A percentile compares a stretch with the other conserved stretches of the same genome.
Evolutionary conservation across 495 filamentous ascomycete genomes (phyloP).

Genomic region (Talaromyces adpressus): DNA sequence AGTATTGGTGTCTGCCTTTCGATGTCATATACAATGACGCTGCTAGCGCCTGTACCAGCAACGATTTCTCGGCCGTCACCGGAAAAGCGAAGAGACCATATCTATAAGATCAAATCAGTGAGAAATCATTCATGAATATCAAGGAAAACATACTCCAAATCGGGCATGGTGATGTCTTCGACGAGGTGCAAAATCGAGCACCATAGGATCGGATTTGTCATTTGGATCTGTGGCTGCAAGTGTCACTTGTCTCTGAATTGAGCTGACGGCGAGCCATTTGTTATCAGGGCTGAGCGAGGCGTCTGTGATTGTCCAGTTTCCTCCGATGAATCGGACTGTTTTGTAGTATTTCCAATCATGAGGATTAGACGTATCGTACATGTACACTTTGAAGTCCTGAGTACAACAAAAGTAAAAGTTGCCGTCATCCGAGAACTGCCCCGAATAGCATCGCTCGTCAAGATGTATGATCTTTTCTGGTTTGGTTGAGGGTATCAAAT

Average conservation of each 20-base stretch:
- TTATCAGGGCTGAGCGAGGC: constrained; percentile 90
- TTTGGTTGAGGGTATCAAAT: constrained; percentile 61
- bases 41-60: constrained; percentile 71
- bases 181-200: constrained; percentile 60
- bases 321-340: constrained; percentile 70
- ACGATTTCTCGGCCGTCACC: constrained; percentile 89
- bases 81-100: constrained; percentile 90
- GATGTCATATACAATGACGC: constrained; percentile 90
- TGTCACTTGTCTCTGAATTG: constrained; percentile 74
- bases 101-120: constrained; percentile 35
- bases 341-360: constrained; percentile 97
- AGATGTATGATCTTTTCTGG: constrained; percentile 88
- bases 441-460: constrained; percentile 79
- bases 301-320: constrained; percentile 94
- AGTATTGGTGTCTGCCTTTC: constrained; percentile 61
- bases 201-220: constrained; percentile 66
- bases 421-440: constrained; percentile 93
- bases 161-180: constrained; percentile 29
- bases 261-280: constrained; percentile 80
- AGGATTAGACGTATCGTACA: constrained; percentile 97
- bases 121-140: constrained; percentile 10
- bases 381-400: constrained; percentile 87
- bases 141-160: constrained; percentile 39
- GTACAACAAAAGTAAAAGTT: constrained; percentile 96
- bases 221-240: constrained; percentile 81